Evolutionary conservation across 1,139 yeast genomes (phyloP).

Genomic region (Meyerozyma smithsonii): DNA sequence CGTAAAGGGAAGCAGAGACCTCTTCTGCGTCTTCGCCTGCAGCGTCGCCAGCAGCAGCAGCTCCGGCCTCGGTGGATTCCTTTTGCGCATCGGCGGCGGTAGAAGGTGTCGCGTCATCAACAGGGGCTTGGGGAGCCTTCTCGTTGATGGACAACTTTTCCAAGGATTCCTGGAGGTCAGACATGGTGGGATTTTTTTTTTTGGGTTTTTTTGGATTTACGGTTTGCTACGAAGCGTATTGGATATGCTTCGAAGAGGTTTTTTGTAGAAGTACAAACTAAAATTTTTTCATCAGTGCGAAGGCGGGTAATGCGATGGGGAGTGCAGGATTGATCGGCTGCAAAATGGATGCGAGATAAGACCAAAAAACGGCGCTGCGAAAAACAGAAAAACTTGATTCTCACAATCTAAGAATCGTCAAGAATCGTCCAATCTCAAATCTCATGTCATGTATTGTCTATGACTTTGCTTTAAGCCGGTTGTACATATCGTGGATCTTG

Average conservation of each 20-base stretch:
- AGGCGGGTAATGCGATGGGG: neutral
- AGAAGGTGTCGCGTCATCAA: constrained; percentile 20
- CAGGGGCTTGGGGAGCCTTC: constrained; percentile 22
- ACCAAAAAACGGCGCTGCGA: too few relatives aligned
- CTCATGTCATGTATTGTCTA: neutral
- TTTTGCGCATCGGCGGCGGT: constrained; percentile 10
- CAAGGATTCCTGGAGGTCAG: constrained; percentile 43
- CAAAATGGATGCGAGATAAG: neutral
- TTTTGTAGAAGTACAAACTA: constrained; percentile 1
- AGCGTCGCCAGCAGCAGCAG: constrained; percentile 24
- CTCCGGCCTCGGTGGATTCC: constrained; percentile 13
- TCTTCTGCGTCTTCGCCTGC: constrained; percentile 38
- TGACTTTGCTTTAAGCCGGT: constrained; percentile 41
- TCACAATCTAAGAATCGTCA: too few relatives aligned
- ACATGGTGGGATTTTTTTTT: neutral
- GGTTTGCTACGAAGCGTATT: neutral
- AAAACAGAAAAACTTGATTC: too few relatives aligned
- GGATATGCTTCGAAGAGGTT: neutral
- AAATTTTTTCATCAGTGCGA: neutral
- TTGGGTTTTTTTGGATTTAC: constrained; percentile 1
- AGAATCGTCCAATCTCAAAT: too few relatives aligned
- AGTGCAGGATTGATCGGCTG: neutral
- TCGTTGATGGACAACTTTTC: constrained; percentile 48
- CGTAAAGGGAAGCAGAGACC: constrained; percentile 85
- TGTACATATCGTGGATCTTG: constrained; percentile 82